Conservation (phyloP, 2,329 filamentous ascomycete genomes). For the Fusarium keratoplasticum region DNA sequence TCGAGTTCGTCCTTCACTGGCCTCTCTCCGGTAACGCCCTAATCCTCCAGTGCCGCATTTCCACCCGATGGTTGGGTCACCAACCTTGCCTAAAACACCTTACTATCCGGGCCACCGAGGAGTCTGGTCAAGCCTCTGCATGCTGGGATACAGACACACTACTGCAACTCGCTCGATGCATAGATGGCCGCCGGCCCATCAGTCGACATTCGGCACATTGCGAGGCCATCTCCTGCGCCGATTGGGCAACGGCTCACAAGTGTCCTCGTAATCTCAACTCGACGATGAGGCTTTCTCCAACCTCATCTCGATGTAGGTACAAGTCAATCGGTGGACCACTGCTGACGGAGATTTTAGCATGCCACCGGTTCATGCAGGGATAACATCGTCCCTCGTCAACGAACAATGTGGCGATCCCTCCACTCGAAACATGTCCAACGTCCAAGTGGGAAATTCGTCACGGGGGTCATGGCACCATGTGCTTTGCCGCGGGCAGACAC, state of each 20-base stretch:
- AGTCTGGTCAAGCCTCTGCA: slow-evolving; percentile 5
- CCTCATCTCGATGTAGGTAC: not conserved
- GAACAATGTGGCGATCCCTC: slow-evolving; percentile 14
- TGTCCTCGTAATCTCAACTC: slow-evolving; percentile 11
- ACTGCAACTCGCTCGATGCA: slow-evolving; percentile 29
- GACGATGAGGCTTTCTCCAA: slow-evolving; percentile 13
- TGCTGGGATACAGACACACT: slow-evolving; percentile 7
- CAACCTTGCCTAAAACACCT: not conserved
- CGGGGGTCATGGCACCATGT: slow-evolving; percentile 11
- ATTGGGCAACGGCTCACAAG: slow-evolving; percentile 11
- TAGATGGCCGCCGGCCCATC: slow-evolving; percentile 18
- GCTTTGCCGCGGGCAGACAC: not conserved
- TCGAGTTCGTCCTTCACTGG: not conserved
- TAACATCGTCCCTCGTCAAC: slow-evolving; percentile 3
- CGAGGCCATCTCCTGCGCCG: not conserved
- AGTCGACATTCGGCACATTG: slow-evolving; percentile 12
- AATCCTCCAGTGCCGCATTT: not conserved
- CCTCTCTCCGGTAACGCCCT: not conserved
- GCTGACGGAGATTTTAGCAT: slow-evolving; percentile 3
- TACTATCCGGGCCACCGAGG: slow-evolving; percentile 19
- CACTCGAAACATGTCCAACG: not conserved
- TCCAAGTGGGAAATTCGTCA: slow-evolving; percentile 5
- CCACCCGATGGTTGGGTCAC: not conserved
- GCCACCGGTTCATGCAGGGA: slow-evolving; percentile 30
- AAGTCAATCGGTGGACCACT: not conserved